phyloP scores from a whole-genome alignment of 306 rosid species.

The Vigna angularis region DNA sequence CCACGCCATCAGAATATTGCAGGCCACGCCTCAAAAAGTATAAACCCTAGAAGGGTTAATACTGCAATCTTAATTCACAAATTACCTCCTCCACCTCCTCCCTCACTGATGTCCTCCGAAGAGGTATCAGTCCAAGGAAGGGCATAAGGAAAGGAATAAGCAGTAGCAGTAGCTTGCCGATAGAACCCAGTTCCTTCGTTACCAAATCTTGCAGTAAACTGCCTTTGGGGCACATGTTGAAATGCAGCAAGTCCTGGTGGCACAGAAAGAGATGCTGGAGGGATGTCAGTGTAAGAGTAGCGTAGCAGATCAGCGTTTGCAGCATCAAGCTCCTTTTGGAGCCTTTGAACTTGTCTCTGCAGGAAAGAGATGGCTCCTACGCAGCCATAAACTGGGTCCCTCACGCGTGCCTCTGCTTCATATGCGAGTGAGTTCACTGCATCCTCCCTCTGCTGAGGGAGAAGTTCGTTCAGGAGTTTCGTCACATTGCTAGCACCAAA shows the following conservation, averaged over 20 bases:
- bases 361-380: slow-evolving; percentile 97
- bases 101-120: slow-evolving; percentile 54
- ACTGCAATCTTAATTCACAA: slow-evolving; percentile 49
- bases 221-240: slow-evolving; percentile 48
- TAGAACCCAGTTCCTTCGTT: slow-evolving; percentile 57
- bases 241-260: slow-evolving; percentile 47
- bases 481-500: slow-evolving; percentile 98
- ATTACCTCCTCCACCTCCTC: slow-evolving; percentile 57
- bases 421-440: slow-evolving; percentile 96
- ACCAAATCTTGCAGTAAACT: slow-evolving; percentile 45
- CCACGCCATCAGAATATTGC: slow-evolving; percentile 44
- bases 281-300: slow-evolving; percentile 69
- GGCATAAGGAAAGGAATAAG: slow-evolving; percentile 61
- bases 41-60: slow-evolving; percentile 61
- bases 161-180: slow-evolving; percentile 46
- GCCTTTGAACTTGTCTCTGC: slow-evolving; percentile 91
- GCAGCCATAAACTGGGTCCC: slow-evolving; percentile 97
- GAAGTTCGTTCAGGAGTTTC: slow-evolving; percentile 92
- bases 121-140: slow-evolving; percentile 73
- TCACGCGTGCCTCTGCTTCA: slow-evolving; percentile 94
- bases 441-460: slow-evolving; percentile 93
- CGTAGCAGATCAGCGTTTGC: slow-evolving; percentile 89
- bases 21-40: slow-evolving; percentile 46
- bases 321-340: slow-evolving; percentile 89
- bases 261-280: slow-evolving; percentile 50